These are phyloP conservation scores for Serendipita sp. DNA, from an alignment of 768 basidiomycete genomes.

Conservation along the genomic window DNA sequence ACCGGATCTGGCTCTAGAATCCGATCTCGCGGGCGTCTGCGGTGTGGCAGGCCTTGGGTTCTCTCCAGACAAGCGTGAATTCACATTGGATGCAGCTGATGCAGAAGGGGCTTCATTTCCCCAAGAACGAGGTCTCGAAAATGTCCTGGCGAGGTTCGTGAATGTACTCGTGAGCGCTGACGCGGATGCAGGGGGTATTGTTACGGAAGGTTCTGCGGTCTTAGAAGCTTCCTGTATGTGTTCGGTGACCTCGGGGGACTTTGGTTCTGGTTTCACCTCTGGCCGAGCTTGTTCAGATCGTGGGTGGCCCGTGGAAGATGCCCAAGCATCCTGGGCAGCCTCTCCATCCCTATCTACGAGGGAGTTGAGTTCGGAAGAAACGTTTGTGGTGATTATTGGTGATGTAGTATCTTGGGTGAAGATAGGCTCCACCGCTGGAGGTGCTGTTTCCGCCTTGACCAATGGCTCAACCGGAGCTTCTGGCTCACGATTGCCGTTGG, in stretches of 20 bases:
- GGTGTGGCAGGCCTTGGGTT: background rate
- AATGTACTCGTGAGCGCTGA: slow-evolving; percentile 31
- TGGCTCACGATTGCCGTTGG: slow-evolving; percentile 9
- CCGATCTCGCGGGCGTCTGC: background rate
- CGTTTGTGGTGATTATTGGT: slow-evolving; percentile 20
- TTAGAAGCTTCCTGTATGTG: background rate
- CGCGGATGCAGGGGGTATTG: slow-evolving; percentile 15
- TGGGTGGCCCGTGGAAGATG: slow-evolving; percentile 42
- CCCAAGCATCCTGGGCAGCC: slow-evolving; percentile 52
- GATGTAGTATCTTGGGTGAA: slow-evolving; percentile 6
- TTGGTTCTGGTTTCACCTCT: slow-evolving; percentile 18
- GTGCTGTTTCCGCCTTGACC: slow-evolving; percentile 26
- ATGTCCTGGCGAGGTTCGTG: slow-evolving; percentile 48
- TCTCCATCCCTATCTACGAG: slow-evolving; percentile 40
- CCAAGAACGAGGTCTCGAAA: slow-evolving; percentile 22
- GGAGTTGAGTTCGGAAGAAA: slow-evolving; percentile 56
- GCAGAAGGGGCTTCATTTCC: background rate
- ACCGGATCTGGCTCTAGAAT: background rate
- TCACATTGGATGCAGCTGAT: background rate
- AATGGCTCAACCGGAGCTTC: slow-evolving; percentile 29
- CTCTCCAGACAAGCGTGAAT: background rate
- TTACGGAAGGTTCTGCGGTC: background rate
- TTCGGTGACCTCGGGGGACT: slow-evolving; percentile 15
- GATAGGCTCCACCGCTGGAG: slow-evolving; percentile 21
- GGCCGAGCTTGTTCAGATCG: slow-evolving; percentile 22